A percentile compares a stretch with the other conserved stretches of the same genome.
These are phyloP conservation scores for Nicotiana benthamiana DNA, from an alignment of 257 asterid genomes.

Conservation along the genomic window DNA sequence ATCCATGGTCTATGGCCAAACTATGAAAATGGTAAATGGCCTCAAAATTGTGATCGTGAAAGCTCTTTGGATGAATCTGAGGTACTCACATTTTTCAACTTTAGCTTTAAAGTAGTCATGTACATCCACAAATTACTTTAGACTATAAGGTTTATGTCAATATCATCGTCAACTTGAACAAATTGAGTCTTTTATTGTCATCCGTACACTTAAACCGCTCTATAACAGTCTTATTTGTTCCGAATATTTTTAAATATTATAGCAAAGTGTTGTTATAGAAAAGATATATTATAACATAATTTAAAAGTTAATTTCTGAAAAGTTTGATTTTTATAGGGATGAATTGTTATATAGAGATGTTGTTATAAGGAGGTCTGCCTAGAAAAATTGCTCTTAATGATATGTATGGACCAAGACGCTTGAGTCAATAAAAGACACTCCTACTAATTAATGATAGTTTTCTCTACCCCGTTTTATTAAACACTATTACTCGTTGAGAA, in stretches of 20 bases:
- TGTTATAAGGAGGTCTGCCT: too few relatives aligned
- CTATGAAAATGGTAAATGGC: slow-evolving; percentile 47
- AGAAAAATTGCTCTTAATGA: background rate
- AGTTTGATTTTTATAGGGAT: too few relatives aligned
- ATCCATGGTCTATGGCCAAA: slow-evolving; percentile 92
- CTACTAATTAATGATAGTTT: background rate
- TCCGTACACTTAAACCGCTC: too few relatives aligned
- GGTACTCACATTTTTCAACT: slow-evolving; percentile 28
- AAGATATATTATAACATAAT: too few relatives aligned
- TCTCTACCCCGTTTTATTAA: background rate
- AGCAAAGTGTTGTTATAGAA: too few relatives aligned
- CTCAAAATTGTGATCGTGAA: slow-evolving; percentile 44
- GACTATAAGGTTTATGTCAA: background rate
- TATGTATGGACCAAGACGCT: background rate
- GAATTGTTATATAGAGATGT: too few relatives aligned
- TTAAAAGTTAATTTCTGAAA: too few relatives aligned
- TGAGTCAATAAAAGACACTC: background rate
- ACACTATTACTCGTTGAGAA: background rate
- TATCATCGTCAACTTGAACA: background rate
- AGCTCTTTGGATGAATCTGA: slow-evolving; percentile 37
- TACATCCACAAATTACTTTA: background rate
- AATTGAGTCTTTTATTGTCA: background rate
- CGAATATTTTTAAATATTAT: too few relatives aligned
- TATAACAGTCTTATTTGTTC: too few relatives aligned
- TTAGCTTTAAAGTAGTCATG: background rate